Conservation (phyloP, 345 rosid genomes). For the Eucalyptus guilfoylei region DNA sequence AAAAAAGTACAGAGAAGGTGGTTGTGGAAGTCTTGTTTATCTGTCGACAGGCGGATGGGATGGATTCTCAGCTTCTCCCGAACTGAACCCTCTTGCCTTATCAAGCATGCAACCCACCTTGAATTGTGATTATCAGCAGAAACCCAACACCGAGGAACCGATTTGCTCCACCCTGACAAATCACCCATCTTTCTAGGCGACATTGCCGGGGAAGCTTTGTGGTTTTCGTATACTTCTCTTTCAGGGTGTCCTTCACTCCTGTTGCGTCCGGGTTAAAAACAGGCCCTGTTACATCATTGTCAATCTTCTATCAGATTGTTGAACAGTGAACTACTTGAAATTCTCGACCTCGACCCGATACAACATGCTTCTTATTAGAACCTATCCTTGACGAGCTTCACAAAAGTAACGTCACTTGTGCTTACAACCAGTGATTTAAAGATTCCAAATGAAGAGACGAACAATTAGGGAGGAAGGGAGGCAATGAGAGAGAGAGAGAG, state of each 20-base stretch:
- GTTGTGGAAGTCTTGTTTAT: neutral
- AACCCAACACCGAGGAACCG: neutral
- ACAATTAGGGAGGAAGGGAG: neutral
- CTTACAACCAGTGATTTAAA: neutral
- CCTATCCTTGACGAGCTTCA: neutral
- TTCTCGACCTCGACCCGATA: neutral
- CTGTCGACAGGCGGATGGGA: neutral
- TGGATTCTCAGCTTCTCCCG: neutral
- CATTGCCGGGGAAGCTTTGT: neutral
- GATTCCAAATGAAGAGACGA: neutral
- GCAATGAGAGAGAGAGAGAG: no score
- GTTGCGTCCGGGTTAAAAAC: neutral
- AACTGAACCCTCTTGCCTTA: neutral
- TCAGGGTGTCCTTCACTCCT: neutral
- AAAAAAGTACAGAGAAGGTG: neutral
- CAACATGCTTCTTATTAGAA: neutral
- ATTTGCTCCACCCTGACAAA: neutral
- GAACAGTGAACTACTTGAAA: neutral
- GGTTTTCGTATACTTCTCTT: neutral
- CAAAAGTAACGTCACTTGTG: neutral
- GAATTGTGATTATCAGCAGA: neutral
- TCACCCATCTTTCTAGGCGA: neutral
- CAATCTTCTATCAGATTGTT: neutral
- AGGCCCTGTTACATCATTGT: neutral
- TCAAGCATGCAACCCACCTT: neutral